A percentile compares a stretch with the other conserved stretches of the same genome.
Conservation (phyloP, 345 rosid genomes). For the Turritis glabra region DNA sequence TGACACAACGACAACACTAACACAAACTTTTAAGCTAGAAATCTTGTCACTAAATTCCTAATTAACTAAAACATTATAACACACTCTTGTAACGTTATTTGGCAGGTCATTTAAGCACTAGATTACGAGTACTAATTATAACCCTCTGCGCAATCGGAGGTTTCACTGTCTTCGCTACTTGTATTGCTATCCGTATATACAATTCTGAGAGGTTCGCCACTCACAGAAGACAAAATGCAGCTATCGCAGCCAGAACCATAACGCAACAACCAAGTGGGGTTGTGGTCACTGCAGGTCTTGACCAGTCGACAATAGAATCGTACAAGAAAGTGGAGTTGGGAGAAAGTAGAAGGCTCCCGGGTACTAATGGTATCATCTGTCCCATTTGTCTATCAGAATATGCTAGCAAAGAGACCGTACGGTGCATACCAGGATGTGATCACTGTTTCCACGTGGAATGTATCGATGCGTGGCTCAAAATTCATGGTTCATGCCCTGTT, state of each 20-base stretch:
- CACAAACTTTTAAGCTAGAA: neutral
- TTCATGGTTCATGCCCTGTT: constrained; percentile 61
- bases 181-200: constrained; percentile 36
- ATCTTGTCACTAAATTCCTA: neutral
- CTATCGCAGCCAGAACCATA: neutral
- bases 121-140: constrained; percentile 39
- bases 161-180: constrained; percentile 27
- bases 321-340: constrained; percentile 61
- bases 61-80: neutral
- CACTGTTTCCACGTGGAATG: constrained; percentile 75
- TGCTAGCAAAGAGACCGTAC: constrained; percentile 47
- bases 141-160: constrained; percentile 45
- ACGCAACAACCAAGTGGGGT: constrained; percentile 29
- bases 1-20: neutral
- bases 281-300: constrained; percentile 45
- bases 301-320: constrained; percentile 62
- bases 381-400: constrained; percentile 66
- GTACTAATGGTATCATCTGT: constrained; percentile 51
- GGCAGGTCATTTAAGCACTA: constrained; percentile 35
- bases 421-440: constrained; percentile 57
- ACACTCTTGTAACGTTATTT: neutral
- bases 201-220: neutral
- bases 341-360: constrained; percentile 62
- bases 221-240: neutral
- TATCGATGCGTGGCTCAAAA: constrained; percentile 64